Evolutionary conservation across 345 rosid species (phyloP), one percentile per base, ranked within the genome.

Genomic region (Dovyalis caffra): DNA sequence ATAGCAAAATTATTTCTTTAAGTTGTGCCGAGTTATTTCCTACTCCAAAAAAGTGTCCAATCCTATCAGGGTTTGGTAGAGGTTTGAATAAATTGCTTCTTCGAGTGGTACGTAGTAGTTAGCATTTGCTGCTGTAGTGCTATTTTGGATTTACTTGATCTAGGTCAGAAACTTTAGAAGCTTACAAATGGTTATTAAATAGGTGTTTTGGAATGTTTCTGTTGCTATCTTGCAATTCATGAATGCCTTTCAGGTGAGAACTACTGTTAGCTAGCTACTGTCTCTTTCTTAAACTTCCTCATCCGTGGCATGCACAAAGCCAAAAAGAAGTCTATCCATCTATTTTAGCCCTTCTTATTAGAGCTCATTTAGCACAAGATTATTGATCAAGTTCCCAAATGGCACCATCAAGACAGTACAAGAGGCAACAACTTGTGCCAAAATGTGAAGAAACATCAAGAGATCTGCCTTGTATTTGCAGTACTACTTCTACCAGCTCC

Each of bases 81-180:
- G 56, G 9, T 47, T 76, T 70, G 76, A 76, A 76, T 60, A 65
- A 65, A 72, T 28, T 57, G 40, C 31, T 28, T 15, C 69, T 37
- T 58, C 64, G 49, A 73, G 86, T 80, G 86, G 90, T n/a, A n/a
- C n/a, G n/a, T 80, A 77, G 90, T 43, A 80, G 88, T 84, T 80
- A 53, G 14, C 33, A 20, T 43, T 77, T 77, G 85, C 81, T 78
- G 73, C 75, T 74, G 82, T 78, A 51, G 74, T 74, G 74, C 56
- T 43, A 16, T 66, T 72, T 85, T 87, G 88, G 85, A 76, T 20
- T 69, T 76, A 74, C 80, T 35, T n/a, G 60, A 38, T 72, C 35
- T 25, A 8, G 20, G 7, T 49, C 47, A 9, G 26, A 28, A 69
- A 74, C 83, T 79, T 83, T 72, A 77, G 47, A 80, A 40, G 21